Percentiles rank a stretch among this genome's conserved stretches.
Evolutionary conservation across 164 flowering plant species (phyloP).

Genomic region (Nymphaea thermarum): DNA sequence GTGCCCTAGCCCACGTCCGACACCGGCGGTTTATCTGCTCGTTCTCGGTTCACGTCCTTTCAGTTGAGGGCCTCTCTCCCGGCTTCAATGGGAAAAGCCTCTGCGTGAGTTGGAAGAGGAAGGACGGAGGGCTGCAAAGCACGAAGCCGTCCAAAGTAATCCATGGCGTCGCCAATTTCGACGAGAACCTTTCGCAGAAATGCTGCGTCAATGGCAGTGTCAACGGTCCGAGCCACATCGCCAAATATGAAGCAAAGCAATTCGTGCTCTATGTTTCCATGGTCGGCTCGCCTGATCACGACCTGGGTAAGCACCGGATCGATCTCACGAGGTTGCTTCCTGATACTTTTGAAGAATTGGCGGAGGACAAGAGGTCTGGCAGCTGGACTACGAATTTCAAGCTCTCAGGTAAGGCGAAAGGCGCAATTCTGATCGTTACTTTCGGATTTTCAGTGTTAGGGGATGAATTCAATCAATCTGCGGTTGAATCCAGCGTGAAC

Average conservation of each 20-base stretch:
- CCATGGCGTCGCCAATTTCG: conserved; percentile 56
- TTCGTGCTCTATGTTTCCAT: conserved; percentile 55
- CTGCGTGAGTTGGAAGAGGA: conserved; percentile 74
- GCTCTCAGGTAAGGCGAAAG: conserved; percentile 71
- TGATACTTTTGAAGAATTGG: conserved; percentile 82
- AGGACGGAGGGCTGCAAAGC: conserved; percentile 33
- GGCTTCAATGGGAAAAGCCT: conserved; percentile 33
- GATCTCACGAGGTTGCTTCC: conserved; percentile 94
- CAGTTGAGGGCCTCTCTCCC: conserved; percentile 51
- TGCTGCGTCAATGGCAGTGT: conserved; percentile 71
- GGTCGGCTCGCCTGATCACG: conserved; percentile 45
- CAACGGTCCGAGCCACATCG: conserved; percentile 71
- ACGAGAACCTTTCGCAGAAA: conserved; percentile 42
- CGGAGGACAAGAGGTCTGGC: conserved; percentile 77
- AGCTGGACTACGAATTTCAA: conserved; percentile 88
- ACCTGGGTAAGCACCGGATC: conserved; percentile 82
- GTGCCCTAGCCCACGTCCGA: conserved; percentile 51
- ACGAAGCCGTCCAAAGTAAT: conserved; percentile 42
- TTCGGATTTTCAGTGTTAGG: conserved; percentile 58
- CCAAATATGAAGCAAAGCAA: conserved; percentile 88
- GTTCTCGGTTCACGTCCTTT: conserved; percentile 68
- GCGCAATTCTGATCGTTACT: conserved; percentile 78
- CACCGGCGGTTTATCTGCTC: conserved; percentile 45
- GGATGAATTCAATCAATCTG: conserved; percentile 16
- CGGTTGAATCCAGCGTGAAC: background rate